Conservation (phyloP, 1,139 yeast genomes). For the Geotrichum europaeum region DNA sequence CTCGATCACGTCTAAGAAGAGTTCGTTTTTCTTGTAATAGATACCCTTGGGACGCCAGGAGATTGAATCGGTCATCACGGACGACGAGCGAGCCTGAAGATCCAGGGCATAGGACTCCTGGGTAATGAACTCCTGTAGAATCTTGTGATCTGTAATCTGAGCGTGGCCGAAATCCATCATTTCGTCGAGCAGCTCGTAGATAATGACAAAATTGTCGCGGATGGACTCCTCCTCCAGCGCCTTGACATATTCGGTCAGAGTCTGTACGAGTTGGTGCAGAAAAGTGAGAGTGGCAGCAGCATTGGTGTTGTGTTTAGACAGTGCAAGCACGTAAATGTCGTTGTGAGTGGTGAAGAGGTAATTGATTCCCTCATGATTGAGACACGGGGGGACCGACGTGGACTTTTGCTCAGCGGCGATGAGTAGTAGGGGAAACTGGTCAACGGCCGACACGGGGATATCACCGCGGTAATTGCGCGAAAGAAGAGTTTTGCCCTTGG, state of each 20-base stretch:
- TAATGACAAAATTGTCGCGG: constrained; percentile 86
- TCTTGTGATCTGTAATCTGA: constrained; percentile 89
- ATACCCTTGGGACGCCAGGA: constrained; percentile 96
- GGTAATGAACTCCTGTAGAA: constrained; percentile 65
- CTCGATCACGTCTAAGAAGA: constrained; percentile 92
- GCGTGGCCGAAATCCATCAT: constrained; percentile 97
- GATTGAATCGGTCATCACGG: constrained; percentile 62
- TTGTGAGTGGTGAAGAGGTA: constrained; percentile 79
- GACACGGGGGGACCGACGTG: constrained; percentile 61
- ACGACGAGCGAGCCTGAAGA: constrained; percentile 47
- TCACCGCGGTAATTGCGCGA: constrained; percentile 93
- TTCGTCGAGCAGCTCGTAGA: constrained; percentile 89
- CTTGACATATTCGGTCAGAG: constrained; percentile 74
- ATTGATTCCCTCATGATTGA: constrained; percentile 73
- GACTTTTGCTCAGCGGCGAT: constrained; percentile 61
- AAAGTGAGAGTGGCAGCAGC: constrained; percentile 76
- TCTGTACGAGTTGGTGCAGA: constrained; percentile 61
- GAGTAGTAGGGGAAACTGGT: constrained; percentile 71
- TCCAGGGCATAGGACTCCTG: constrained; percentile 42
- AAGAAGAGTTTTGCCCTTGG: constrained; percentile 81
- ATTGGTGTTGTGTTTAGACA: constrained; percentile 71
- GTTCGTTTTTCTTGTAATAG: constrained; percentile 85
- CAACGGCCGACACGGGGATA: constrained; percentile 72
- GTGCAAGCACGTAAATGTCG: constrained; percentile 75
- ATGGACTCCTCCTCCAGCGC: constrained; percentile 89